Conservation (phyloP, 169 alveolate genomes). For the Cryptosporidium viatorum region DNA sequence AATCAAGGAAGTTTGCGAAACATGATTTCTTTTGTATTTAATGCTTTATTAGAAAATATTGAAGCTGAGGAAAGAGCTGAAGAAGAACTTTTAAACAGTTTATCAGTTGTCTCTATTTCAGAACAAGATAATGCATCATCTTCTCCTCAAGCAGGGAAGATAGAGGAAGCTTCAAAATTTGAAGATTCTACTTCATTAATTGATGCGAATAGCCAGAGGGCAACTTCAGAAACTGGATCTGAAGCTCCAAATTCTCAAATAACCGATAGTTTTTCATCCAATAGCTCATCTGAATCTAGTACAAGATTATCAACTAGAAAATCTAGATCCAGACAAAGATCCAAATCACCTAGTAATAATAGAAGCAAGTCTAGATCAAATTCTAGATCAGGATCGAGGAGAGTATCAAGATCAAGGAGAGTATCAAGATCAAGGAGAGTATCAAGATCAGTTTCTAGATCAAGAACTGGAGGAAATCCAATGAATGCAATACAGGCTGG, state of each 20-base stretch:
- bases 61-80: not conserved
- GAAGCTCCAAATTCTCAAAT: too few species aligned
- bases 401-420: not conserved
- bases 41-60: not conserved
- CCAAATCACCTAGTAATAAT: not conserved
- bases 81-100: not conserved
- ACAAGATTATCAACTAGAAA: not conserved
- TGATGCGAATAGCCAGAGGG: too few species aligned
- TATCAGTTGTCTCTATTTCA: not conserved
- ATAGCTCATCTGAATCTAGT: not conserved
- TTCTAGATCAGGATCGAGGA: slow-evolving; percentile 13
- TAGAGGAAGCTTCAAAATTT: too few species aligned
- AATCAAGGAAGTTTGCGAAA: not conserved
- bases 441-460: not conserved
- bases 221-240: too few species aligned
- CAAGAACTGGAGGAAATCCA: not conserved
- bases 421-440: not conserved
- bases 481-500: not conserved
- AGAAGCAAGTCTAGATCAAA: not conserved
- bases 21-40: not conserved
- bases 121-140: not conserved
- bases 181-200: not conserved
- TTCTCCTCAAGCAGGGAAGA: too few species aligned
- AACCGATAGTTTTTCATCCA: too few species aligned
- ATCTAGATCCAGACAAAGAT: not conserved